These are phyloP conservation scores for Pilatotrama ljubarskyi DNA, from an alignment of 768 basidiomycete genomes.

Conservation along the genomic window DNA sequence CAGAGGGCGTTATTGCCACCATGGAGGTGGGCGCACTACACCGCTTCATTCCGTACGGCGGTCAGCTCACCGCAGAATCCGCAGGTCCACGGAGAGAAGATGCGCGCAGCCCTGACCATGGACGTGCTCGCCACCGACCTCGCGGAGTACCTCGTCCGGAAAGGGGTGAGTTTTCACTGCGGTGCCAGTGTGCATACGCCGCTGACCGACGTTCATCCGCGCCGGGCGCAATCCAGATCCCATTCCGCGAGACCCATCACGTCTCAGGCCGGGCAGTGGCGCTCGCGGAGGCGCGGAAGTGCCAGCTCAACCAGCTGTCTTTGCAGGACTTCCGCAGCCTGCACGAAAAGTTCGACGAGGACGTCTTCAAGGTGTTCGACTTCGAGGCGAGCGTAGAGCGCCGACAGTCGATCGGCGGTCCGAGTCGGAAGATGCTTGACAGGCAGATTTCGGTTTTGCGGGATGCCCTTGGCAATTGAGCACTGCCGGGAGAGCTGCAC, in stretches of 20 bases:
- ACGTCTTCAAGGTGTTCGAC: constrained; percentile 84
- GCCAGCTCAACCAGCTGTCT: constrained; percentile 79
- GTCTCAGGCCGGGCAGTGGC: constrained; percentile 97
- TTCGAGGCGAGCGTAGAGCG: constrained; percentile 96
- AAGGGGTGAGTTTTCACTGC: constrained; percentile 73
- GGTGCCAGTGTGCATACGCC: not conserved
- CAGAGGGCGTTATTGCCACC: constrained; percentile 92
- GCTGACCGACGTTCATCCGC: constrained; percentile 6
- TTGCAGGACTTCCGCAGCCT: constrained; percentile 78
- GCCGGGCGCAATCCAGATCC: constrained; percentile 56
- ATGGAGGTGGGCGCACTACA: constrained; percentile 60
- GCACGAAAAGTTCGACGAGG: constrained; percentile 75
- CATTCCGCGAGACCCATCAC: constrained; percentile 98
- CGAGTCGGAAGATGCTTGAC: constrained; percentile 80
- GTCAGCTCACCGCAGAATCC: not conserved
- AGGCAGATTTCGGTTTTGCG: constrained; percentile 83
- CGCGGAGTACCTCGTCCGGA: constrained; percentile 97
- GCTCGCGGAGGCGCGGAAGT: constrained; percentile 79
- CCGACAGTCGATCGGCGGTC: constrained; percentile 88
- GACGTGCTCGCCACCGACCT: constrained; percentile 99
- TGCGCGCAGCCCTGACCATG: constrained; percentile 90
- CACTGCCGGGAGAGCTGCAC: not conserved
- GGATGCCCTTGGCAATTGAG: constrained; percentile 44
- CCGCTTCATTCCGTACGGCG: too few relatives aligned
- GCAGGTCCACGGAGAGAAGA: constrained; percentile 87